These are phyloP conservation scores for Mucor irregularis DNA, from an alignment of 371 early-diverging fungal genomes.

Conservation along the genomic window DNA sequence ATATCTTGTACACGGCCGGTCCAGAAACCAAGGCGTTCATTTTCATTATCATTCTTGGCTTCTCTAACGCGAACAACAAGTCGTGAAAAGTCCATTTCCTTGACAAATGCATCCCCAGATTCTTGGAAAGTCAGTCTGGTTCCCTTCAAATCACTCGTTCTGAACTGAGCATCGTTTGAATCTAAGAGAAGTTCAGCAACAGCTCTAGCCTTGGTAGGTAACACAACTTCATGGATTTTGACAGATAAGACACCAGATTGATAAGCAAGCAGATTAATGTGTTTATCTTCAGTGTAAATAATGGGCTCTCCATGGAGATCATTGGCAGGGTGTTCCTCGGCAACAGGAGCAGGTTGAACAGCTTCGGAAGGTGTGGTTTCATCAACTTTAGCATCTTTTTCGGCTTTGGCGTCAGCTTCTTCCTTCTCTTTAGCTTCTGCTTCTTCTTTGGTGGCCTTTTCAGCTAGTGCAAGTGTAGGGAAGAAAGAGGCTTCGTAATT, in stretches of 20 bases:
- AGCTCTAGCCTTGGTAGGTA: conserved; percentile 18
- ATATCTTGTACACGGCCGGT: conserved; percentile 20
- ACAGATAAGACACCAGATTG: conserved; percentile 31
- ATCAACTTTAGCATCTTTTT: conserved; percentile 6
- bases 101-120: conserved; percentile 36
- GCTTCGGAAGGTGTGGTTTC: conserved; percentile 3
- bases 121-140: conserved; percentile 22
- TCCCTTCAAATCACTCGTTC: conserved; percentile 25
- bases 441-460: conserved; percentile 30
- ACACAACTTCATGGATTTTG: conserved; percentile 25
- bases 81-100: conserved; percentile 36
- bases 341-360: neutral
- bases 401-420: neutral
- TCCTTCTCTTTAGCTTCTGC: conserved; percentile 1
- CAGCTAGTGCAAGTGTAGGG: conserved; percentile 61
- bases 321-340: conserved; percentile 8
- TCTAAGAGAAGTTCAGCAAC: conserved; percentile 33
- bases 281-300: conserved; percentile 21
- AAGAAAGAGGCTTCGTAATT: conserved; percentile 63
- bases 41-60: conserved; percentile 17
- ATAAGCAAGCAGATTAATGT: conserved; percentile 24
- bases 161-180: conserved; percentile 35
- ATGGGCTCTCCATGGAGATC: conserved; percentile 35
- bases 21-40: conserved; percentile 23
- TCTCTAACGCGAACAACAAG: conserved; percentile 21